These are phyloP conservation scores for Aspergillus brasiliensis DNA, from an alignment of 2,329 filamentous ascomycete species.

Conservation along the genomic window DNA sequence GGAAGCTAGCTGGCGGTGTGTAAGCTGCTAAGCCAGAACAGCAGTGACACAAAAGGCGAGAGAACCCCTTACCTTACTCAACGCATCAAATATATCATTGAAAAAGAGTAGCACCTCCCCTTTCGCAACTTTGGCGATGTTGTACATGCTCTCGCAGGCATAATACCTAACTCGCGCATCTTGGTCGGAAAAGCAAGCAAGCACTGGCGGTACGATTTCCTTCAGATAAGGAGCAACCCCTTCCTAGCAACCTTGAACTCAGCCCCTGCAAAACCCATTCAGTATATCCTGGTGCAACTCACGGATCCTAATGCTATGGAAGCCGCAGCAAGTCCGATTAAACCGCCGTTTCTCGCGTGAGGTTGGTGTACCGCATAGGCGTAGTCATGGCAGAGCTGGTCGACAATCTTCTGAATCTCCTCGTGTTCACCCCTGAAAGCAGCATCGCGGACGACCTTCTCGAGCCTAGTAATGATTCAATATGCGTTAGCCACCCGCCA, in stretches of 20 bases:
- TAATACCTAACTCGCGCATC: conserved; percentile 97
- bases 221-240: conserved; percentile 90
- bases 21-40: conserved; percentile 14
- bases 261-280: not conserved
- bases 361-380: conserved; percentile 97
- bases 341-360: conserved; percentile 90
- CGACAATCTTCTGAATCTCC: conserved; percentile 81
- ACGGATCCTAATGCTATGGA: conserved; percentile 93
- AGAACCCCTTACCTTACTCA: conserved; percentile 74
- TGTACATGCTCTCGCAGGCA: conserved; percentile 99
- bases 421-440: conserved; percentile 75
- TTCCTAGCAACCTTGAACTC: conserved; percentile 49
- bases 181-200: conserved; percentile 97
- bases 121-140: conserved; percentile 98
- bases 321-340: conserved; percentile 92
- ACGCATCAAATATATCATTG: conserved; percentile 95
- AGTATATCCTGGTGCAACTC: conserved; percentile 45
- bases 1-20: conserved; percentile 71
- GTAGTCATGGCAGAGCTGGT: conserved; percentile 96
- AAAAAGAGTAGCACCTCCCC: conserved; percentile 97
- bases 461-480: conserved; percentile 62
- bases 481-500: conserved; percentile 11
- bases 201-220: conserved; percentile 91
- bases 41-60: not conserved
- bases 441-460: conserved; percentile 85